phyloP scores from a whole-genome alignment of 208 protist species.

The Histomonas meleagridis region DNA sequence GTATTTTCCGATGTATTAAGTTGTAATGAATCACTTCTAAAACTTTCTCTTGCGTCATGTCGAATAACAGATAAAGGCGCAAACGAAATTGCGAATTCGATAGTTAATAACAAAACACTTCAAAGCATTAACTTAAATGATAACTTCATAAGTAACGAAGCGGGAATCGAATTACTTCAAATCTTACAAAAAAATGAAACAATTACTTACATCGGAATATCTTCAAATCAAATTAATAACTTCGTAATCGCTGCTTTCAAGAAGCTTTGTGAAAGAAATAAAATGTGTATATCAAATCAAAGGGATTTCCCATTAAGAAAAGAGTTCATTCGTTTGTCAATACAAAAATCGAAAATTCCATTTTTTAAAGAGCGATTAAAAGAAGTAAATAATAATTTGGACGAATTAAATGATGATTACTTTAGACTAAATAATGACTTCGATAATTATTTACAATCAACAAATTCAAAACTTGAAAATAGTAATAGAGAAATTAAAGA shows the following conservation, averaged over 20 bases:
- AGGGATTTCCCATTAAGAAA: background rate
- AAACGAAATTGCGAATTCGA: background rate
- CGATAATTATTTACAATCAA: background rate
- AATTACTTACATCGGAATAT: background rate
- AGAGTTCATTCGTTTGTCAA: background rate
- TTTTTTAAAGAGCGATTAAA: background rate
- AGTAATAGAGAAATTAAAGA: background rate
- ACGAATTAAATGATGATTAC: background rate
- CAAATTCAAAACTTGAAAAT: background rate
- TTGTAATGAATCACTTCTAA: background rate
- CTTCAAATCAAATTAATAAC: background rate
- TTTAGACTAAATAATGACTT: background rate
- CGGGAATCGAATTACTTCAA: background rate
- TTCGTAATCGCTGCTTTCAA: background rate
- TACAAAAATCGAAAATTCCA: conserved; percentile 5
- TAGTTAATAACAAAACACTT: background rate
- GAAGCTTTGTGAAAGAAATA: background rate
- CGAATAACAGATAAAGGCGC: background rate
- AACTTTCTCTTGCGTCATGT: background rate
- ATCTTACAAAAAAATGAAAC: background rate
- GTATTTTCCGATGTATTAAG: background rate
- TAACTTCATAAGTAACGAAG: background rate
- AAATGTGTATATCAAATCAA: background rate
- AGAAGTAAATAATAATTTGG: background rate
- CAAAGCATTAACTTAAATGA: background rate